phyloP scores from a whole-genome alignment of 2,329 filamentous ascomycete genomes.

The Alternaria gansuensis region DNA sequence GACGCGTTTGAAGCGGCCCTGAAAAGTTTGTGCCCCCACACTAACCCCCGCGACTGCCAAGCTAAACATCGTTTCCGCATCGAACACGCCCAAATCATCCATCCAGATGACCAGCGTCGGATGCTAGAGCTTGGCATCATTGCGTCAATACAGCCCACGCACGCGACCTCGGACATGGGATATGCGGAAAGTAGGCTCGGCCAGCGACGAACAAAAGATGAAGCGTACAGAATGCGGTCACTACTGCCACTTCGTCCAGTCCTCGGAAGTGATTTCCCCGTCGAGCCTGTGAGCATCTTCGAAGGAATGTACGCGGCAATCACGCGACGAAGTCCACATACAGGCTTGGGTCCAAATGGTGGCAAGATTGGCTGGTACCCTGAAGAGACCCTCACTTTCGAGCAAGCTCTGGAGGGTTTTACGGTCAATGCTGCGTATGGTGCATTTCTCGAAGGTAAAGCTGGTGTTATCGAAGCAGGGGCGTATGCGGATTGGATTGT shows the following conservation, averaged over 20 bases:
- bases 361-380: conserved; percentile 65
- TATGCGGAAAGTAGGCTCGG: conserved; percentile 71
- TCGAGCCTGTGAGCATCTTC: conserved; percentile 73
- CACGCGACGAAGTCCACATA: conserved; percentile 66
- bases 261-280: conserved; percentile 75
- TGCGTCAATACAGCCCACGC: conserved; percentile 75
- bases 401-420: conserved; percentile 70
- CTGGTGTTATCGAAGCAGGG: conserved; percentile 67
- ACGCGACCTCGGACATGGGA: conserved; percentile 75
- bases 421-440: conserved; percentile 67
- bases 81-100: conserved; percentile 76
- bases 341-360: conserved; percentile 55
- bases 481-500: conserved; percentile 76
- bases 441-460: conserved; percentile 66
- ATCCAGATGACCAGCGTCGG: conserved; percentile 69
- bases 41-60: conserved; percentile 59
- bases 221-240: conserved; percentile 73
- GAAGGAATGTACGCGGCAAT: conserved; percentile 75
- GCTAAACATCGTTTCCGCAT: conserved; percentile 69
- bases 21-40: conserved; percentile 60
- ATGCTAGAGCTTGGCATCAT: conserved; percentile 69
- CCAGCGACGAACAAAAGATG: conserved; percentile 59
- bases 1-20: conserved; percentile 69
- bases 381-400: conserved; percentile 66
- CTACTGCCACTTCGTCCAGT: conserved; percentile 65